Conservation (phyloP, 148 eudicot genomes). For the Vaccinium darrowii region DNA sequence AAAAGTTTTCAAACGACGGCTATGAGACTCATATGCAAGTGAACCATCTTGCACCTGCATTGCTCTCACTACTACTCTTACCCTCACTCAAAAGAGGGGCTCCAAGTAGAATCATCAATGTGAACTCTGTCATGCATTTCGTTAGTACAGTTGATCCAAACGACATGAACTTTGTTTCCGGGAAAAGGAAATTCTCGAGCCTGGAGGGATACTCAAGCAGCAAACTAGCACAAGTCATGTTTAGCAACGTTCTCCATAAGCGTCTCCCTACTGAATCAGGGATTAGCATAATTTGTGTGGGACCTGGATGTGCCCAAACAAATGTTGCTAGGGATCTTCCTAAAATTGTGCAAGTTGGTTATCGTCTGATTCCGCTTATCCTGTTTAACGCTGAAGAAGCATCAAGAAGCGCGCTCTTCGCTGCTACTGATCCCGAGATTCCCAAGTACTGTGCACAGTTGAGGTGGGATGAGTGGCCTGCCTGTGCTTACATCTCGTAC, state of each 20-base stretch:
- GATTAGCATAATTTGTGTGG: slow-evolving; percentile 27
- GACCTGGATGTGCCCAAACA: slow-evolving; percentile 31
- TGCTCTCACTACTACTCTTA: slow-evolving; percentile 33
- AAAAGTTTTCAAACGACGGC: slow-evolving; percentile 32
- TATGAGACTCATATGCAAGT: slow-evolving; percentile 38
- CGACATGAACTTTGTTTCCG: slow-evolving; percentile 27
- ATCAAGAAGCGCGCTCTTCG: slow-evolving; percentile 29
- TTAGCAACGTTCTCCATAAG: slow-evolving; percentile 28
- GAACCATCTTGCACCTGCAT: slow-evolving; percentile 37
- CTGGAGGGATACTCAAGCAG: slow-evolving; percentile 33
- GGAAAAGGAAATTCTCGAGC: slow-evolving; percentile 25
- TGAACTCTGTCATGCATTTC: slow-evolving; percentile 29
- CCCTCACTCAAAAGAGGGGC: slow-evolving; percentile 37
- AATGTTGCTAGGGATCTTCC: slow-evolving; percentile 34
- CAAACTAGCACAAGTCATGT: slow-evolving; percentile 38
- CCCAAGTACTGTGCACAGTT: slow-evolving; percentile 19
- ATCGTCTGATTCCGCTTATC: slow-evolving; percentile 16
- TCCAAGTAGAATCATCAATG: slow-evolving; percentile 39
- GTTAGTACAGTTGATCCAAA: slow-evolving; percentile 26
- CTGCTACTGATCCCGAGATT: slow-evolving; percentile 29
- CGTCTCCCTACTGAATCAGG: slow-evolving; percentile 12
- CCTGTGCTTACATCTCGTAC: slow-evolving; percentile 24
- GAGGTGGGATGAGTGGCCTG: slow-evolving; percentile 25
- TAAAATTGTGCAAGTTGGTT: slow-evolving; percentile 20
- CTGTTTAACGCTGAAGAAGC: slow-evolving; percentile 29